Percentiles rank a stretch among this genome's conserved stretches.
Conservation (phyloP, 2,329 filamentous ascomycete genomes). For the Colletotrichum lini region DNA sequence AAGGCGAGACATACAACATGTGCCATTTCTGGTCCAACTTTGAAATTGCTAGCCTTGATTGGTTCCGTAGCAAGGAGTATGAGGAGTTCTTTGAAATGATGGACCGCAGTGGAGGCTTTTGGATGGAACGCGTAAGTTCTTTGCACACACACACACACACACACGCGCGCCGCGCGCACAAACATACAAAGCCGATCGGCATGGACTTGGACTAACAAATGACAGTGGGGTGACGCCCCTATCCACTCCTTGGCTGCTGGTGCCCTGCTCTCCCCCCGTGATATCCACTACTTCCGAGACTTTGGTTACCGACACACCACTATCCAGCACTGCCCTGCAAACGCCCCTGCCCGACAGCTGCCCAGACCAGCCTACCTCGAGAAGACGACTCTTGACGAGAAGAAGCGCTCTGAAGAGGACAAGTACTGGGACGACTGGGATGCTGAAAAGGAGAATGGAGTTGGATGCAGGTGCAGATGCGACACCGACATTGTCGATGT, state of each 20-base stretch:
- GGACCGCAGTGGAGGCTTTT: conserved; percentile 97
- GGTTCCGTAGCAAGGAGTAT: conserved; percentile 97
- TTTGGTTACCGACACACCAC: conserved; percentile 99
- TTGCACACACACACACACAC: neutral
- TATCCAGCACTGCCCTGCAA: conserved; percentile 97
- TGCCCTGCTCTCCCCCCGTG: conserved; percentile 82
- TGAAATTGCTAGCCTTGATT: conserved; percentile 94
- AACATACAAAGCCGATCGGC: too few species aligned
- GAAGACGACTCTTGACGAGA: conserved; percentile 83
- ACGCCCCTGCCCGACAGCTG: conserved; percentile 90
- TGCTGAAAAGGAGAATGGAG: conserved; percentile 91
- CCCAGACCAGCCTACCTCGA: conserved; percentile 86
- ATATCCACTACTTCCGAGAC: conserved; percentile 99
- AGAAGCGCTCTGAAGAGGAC: conserved; percentile 90
- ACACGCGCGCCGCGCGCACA: too few species aligned
- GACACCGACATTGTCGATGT: conserved; percentile 98
- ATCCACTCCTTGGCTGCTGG: conserved; percentile 98
- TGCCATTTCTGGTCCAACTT: conserved; percentile 99
- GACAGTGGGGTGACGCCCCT: conserved; percentile 97
- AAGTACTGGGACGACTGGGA: conserved; percentile 96
- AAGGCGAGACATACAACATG: conserved; percentile 99
- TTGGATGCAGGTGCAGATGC: conserved; percentile 95
- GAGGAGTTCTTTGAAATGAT: conserved; percentile 99
- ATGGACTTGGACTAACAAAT: conserved; percentile 52
- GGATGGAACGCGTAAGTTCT: conserved; percentile 90